These are phyloP conservation scores for Alternaria brassicicola DNA, from an alignment of 2,329 filamentous ascomycete genomes.

Conservation along the genomic window DNA sequence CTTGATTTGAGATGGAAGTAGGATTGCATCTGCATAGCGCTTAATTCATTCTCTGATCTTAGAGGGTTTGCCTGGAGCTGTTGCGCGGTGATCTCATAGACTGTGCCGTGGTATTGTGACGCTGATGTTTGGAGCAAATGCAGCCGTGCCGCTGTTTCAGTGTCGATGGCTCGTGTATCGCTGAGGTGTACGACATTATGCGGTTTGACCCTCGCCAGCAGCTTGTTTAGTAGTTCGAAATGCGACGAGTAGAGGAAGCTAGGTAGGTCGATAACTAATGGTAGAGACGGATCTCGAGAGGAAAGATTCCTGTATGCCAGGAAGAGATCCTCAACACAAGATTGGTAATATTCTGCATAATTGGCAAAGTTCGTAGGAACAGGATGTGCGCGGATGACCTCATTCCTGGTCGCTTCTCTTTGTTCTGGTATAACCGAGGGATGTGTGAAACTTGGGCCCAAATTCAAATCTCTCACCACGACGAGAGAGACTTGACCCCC, in stretches of 20 bases:
- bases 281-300: slow-evolving; percentile 51
- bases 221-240: slow-evolving; percentile 65
- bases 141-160: slow-evolving; percentile 65
- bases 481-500: slow-evolving; percentile 73
- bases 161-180: slow-evolving; percentile 47
- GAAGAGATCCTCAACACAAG: slow-evolving; percentile 68
- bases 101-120: slow-evolving; percentile 39
- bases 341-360: slow-evolving; percentile 70
- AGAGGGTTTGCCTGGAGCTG: slow-evolving; percentile 50
- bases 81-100: slow-evolving; percentile 63
- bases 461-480: slow-evolving; percentile 64
- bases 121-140: slow-evolving; percentile 57
- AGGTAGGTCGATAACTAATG: slow-evolving; percentile 75
- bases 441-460: slow-evolving; percentile 72
- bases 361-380: slow-evolving; percentile 69
- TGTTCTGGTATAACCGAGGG: slow-evolving; percentile 38
- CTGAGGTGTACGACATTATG: slow-evolving; percentile 71
- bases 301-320: slow-evolving; percentile 60
- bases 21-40: slow-evolving; percentile 78
- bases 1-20: slow-evolving; percentile 67
- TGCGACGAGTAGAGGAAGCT: slow-evolving; percentile 77
- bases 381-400: slow-evolving; percentile 67
- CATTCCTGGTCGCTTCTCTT: slow-evolving; percentile 35
- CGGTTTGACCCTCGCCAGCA: slow-evolving; percentile 62
- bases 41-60: slow-evolving; percentile 68